A percentile compares a stretch with the other conserved stretches of the same genome.
These are phyloP conservation scores for Sphagnum magellanicum DNA, from an alignment of 228 moss, liverwort and hornwort species.

Conservation along the genomic window DNA sequence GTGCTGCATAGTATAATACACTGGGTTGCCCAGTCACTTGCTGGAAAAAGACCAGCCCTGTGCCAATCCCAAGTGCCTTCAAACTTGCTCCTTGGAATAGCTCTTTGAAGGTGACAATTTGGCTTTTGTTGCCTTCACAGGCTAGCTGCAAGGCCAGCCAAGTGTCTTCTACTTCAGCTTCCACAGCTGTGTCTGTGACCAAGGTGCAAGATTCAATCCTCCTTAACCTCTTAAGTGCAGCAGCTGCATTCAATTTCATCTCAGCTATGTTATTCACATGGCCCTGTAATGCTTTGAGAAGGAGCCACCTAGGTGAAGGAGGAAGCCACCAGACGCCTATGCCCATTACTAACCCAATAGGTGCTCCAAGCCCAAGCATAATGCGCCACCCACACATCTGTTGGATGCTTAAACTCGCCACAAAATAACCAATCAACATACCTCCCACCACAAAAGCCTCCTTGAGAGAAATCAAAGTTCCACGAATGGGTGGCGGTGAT, in stretches of 20 bases:
- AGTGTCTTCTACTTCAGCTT: conserved; percentile 30
- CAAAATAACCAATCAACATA: conserved; percentile 43
- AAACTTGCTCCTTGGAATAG: conserved; percentile 30
- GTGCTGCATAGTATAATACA: conserved; percentile 9
- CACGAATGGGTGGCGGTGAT: conserved; percentile 26
- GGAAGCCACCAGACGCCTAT: conserved; percentile 47
- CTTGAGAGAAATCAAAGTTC: conserved; percentile 44
- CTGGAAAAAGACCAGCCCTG: conserved; percentile 8
- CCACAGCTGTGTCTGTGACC: conserved; percentile 7
- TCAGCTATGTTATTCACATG: conserved; percentile 12
- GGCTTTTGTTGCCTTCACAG: conserved; percentile 21
- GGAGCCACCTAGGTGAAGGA: conserved; percentile 52
- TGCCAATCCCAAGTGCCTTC: conserved; percentile 3
- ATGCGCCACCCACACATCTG: conserved; percentile 44
- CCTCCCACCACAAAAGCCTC: conserved; percentile 46
- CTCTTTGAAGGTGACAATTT: conserved; percentile 30
- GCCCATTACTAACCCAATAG: conserved; percentile 40
- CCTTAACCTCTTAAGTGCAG: conserved; percentile 24
- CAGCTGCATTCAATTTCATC: conserved; percentile 17
- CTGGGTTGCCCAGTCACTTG: conserved; percentile 11
- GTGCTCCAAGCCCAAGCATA: conserved; percentile 40
- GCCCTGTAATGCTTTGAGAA: conserved; percentile 39
- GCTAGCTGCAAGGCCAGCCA: conserved; percentile 13
- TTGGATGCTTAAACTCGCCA: conserved; percentile 34
- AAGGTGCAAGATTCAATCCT: conserved; percentile 2